Evolutionary conservation across 1,139 yeast genomes (phyloP), one percentile per base, ranked within the genome.

Genomic region (Nematodospora anomalae): DNA sequence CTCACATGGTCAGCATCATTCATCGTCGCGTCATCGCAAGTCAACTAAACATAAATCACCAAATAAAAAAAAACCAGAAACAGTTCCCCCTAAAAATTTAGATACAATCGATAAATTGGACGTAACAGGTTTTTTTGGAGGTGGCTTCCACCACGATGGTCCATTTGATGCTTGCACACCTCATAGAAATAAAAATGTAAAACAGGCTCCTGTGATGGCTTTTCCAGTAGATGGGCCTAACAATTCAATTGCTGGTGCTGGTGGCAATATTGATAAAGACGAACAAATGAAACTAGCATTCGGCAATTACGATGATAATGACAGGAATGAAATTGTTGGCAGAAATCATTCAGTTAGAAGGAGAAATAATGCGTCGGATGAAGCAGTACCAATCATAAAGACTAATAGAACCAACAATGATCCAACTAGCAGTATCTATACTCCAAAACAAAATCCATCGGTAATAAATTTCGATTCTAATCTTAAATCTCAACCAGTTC

Each of bases 161-260:
- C 98, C 98, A 12, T 92, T 92, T 60, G 98, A 92, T 60, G 98
- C 98, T 2, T 90, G 97, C 62, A 85, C 95, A 4, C 97, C 98
- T 5, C 96, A 87, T 60, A 81, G 97, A 59, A 92, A 92, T 64
- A 86, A 85, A 63, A 77, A 84, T 56, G 67, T 67, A 20, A 83
- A 80, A 57, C 80, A 79, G 28, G 96, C 97, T 0, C 98, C 98
- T 3, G 96, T 92, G 16, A 72, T 81, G 67, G 98, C 98, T 1
- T 92, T 89, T 72, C 96, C 97, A 2, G 84, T 76, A 4, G 95
- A 90, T 63, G 97, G 97, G 0, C 96, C 97, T 43, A 92, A 90
- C 62, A 87, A 80, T 57, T 77, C 95, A 6, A 80, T 92, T 47
- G 79, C 80, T 49, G 95, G 95, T 13, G 71, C 72, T 46, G 64